phyloP scores from a whole-genome alignment of 148 eudicot genomes.

The Drosera capensis region DNA sequence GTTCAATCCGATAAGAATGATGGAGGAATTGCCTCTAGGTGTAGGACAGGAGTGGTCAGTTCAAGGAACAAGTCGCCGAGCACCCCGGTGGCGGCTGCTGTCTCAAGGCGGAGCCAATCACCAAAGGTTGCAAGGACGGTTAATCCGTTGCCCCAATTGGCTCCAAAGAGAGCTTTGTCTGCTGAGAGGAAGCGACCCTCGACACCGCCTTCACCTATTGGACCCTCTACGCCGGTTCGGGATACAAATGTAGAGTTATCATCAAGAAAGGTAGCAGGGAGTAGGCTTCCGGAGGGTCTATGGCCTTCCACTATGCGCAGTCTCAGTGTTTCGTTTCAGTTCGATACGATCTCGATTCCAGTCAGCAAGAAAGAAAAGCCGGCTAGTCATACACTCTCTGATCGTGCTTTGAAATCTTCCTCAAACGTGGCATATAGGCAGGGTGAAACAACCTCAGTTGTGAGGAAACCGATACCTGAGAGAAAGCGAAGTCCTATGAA shows the following conservation, averaged over 20 bases:
- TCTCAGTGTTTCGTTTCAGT: constrained; percentile 69
- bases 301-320: constrained; percentile 99
- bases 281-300: constrained; percentile 48
- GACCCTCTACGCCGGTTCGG: constrained; percentile 57
- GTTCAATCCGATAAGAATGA: constrained; percentile 44
- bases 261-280: constrained; percentile 33
- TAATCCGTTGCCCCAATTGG: constrained; percentile 26
- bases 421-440: constrained; percentile 47
- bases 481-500: constrained; percentile 70
- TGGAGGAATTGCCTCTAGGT: constrained; percentile 32
- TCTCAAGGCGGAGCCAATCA: constrained; percentile 44
- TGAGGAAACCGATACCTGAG: constrained; percentile 68
- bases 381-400: constrained; percentile 43
- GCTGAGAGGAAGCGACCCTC: constrained; percentile 71
- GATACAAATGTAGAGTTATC: constrained; percentile 39
- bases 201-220: constrained; percentile 51
- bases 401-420: constrained; percentile 62
- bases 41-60: constrained; percentile 53
- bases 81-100: constrained; percentile 21
- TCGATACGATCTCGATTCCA: constrained; percentile 56
- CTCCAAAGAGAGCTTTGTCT: constrained; percentile 62
- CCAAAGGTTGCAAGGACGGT: constrained; percentile 40
- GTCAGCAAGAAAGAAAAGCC: constrained; percentile 60
- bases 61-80: constrained; percentile 69
- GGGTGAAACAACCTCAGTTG: constrained; percentile 22